Conservation (phyloP, 2,329 filamentous ascomycete species). For the Lachnellula subtilissima region DNA sequence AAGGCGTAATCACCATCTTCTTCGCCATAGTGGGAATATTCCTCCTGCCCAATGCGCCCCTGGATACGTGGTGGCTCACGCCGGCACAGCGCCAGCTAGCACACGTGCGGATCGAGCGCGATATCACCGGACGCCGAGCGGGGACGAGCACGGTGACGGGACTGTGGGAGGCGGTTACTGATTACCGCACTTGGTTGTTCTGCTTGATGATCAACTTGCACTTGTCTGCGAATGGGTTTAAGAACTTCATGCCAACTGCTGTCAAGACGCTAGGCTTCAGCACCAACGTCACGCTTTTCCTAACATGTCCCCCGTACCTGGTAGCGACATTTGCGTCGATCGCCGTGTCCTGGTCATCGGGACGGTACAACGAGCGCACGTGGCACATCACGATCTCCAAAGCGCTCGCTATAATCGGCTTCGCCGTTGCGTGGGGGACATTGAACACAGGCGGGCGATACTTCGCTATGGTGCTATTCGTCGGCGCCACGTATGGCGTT, state of each 20-base stretch:
- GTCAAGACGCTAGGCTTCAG: conserved; percentile 28
- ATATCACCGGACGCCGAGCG: background rate
- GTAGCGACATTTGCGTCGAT: conserved; percentile 4
- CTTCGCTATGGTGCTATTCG: conserved; percentile 16
- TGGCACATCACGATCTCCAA: conserved; percentile 16
- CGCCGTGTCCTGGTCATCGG: conserved; percentile 8
- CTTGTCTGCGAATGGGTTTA: conserved; percentile 35
- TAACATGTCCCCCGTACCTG: conserved; percentile 17
- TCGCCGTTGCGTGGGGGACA: conserved; percentile 6
- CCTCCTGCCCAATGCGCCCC: conserved; percentile 47
- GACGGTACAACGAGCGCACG: conserved; percentile 13
- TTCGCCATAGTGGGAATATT: conserved; percentile 17
- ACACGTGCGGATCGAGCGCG: conserved; percentile 4
- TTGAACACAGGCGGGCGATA: conserved; percentile 11
- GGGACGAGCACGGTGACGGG: conserved; percentile 33
- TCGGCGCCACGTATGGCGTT: conserved; percentile 14
- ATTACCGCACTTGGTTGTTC: conserved; percentile 41
- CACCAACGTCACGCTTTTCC: conserved; percentile 14
- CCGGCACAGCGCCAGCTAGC: conserved; percentile 16
- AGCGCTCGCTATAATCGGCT: conserved; percentile 12
- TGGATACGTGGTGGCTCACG: conserved; percentile 16
- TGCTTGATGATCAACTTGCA: conserved; percentile 45
- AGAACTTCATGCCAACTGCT: conserved; percentile 30
- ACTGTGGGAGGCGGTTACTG: conserved; percentile 37
- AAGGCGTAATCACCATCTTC: conserved; percentile 20